Conservation (phyloP, 176 grass and related monocot genomes). For the Calamus simplicifolius region DNA sequence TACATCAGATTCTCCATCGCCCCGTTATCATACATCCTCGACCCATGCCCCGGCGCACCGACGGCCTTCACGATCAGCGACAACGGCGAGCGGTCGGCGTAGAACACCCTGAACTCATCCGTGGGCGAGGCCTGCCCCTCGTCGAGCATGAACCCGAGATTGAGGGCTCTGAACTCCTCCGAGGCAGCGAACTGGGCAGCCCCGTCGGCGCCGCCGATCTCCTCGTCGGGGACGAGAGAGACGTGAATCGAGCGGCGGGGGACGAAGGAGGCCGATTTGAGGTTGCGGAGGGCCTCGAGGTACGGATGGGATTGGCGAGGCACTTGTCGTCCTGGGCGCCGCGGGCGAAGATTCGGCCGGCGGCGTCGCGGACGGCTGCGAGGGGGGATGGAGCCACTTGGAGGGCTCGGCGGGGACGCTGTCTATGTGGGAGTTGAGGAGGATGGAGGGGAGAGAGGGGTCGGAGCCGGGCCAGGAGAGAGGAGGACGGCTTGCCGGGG, state of each 20-base stretch:
- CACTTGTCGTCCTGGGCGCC: conserved; percentile 93
- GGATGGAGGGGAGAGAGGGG: conserved; percentile 60
- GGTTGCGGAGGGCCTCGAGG: conserved; percentile 74
- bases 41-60: conserved; percentile 63
- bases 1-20: conserved; percentile 83
- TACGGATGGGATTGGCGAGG: conserved; percentile 85
- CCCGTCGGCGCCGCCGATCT: conserved; percentile 60
- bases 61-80: conserved; percentile 56
- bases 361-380: conserved; percentile 40
- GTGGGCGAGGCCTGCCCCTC: conserved; percentile 78
- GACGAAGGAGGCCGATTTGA: conserved; percentile 41
- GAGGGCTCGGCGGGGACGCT: conserved; percentile 65
- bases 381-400: conserved; percentile 50
- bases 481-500: conserved; percentile 60
- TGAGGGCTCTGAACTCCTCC: conserved; percentile 55
- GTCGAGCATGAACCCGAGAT: conserved; percentile 77
- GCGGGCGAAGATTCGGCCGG: conserved; percentile 61
- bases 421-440: conserved; percentile 91
- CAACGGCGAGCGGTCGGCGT: conserved; percentile 62
- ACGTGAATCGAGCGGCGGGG: conserved; percentile 68
- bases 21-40: conserved; percentile 60
- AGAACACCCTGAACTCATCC: conserved; percentile 81
- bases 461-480: conserved; percentile 65
- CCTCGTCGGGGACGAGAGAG: conserved; percentile 84
- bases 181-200: conserved; percentile 37